Conservation (phyloP, 2,329 filamentous ascomycete species). For the Aureobasidium leucospermi region DNA sequence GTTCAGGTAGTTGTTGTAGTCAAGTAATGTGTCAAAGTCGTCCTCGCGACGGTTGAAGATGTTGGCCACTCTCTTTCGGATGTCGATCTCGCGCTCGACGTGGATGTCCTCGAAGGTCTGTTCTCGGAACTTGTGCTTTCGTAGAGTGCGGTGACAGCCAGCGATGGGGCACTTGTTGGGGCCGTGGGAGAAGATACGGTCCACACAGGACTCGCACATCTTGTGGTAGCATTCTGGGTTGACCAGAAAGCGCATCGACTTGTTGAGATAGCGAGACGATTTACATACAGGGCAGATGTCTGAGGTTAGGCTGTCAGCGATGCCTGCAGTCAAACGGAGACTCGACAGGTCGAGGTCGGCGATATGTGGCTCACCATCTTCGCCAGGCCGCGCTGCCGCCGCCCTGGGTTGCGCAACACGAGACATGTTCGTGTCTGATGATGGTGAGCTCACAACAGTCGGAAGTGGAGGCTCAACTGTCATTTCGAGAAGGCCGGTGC, state of each 20-base stretch:
- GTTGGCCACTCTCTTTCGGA: slow-evolving; percentile 62
- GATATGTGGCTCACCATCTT: slow-evolving; percentile 26
- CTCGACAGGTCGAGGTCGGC: slow-evolving; percentile 14
- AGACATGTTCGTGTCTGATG: slow-evolving; percentile 24
- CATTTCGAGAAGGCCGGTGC: neutral
- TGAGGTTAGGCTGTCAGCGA: slow-evolving; percentile 17
- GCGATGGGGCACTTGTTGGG: slow-evolving; percentile 89
- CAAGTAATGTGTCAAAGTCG: slow-evolving; percentile 77
- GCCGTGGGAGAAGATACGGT: slow-evolving; percentile 85
- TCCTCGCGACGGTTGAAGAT: slow-evolving; percentile 86
- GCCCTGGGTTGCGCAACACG: slow-evolving; percentile 25
- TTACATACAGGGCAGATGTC: slow-evolving; percentile 98
- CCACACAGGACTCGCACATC: slow-evolving; percentile 95
- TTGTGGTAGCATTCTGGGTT: slow-evolving; percentile 99
- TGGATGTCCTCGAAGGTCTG: slow-evolving; percentile 83
- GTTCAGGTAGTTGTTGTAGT: slow-evolving; percentile 92
- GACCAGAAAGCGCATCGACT: slow-evolving; percentile 88
- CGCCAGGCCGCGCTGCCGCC: slow-evolving; percentile 18
- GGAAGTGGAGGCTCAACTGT: slow-evolving; percentile 1
- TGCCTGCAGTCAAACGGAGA: slow-evolving; percentile 1
- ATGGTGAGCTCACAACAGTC: slow-evolving; percentile 18
- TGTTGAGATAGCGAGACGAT: slow-evolving; percentile 90
- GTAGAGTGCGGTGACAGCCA: slow-evolving; percentile 77
- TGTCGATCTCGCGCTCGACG: slow-evolving; percentile 87
- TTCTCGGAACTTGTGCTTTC: slow-evolving; percentile 73